These are phyloP conservation scores for Nepenthes mirabilis DNA, from an alignment of 148 eudicot species.

Conservation along the genomic window DNA sequence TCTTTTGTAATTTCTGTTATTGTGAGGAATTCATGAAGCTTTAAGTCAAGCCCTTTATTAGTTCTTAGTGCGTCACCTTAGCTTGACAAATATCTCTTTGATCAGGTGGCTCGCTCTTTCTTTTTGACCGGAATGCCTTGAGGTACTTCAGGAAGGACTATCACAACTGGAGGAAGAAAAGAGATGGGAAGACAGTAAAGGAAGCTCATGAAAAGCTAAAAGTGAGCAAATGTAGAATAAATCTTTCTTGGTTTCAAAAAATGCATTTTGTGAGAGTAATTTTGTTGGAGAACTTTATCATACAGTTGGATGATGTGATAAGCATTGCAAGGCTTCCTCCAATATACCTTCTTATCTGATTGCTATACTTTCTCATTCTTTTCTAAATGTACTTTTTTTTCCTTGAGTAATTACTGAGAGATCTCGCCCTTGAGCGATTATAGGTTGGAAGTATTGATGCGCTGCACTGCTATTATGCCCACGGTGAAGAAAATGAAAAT, in stretches of 20 bases:
- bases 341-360: background rate
- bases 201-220: constrained; percentile 93
- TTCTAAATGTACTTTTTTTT: too few relatives aligned
- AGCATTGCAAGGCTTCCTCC: too few relatives aligned
- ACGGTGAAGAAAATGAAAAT: constrained; percentile 51
- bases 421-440: constrained; percentile 13
- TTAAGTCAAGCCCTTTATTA: background rate
- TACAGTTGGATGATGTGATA: too few relatives aligned
- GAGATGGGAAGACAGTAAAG: constrained; percentile 75
- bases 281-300: background rate
- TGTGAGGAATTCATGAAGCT: too few relatives aligned
- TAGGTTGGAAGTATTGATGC: constrained; percentile 60
- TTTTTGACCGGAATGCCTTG: constrained; percentile 84
- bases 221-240: constrained; percentile 21
- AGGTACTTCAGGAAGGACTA: constrained; percentile 89
- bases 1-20: too few relatives aligned
- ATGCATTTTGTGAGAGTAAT: background rate
- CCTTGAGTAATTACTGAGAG: background rate
- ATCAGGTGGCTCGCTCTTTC: constrained; percentile 78
- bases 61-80: background rate
- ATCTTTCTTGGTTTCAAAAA: background rate
- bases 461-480: constrained; percentile 58
- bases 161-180: constrained; percentile 90
- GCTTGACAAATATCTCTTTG: background rate
- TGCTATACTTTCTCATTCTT: background rate